Conservation (phyloP, 495 filamentous ascomycete species). For the Cryomyces minteri region DNA sequence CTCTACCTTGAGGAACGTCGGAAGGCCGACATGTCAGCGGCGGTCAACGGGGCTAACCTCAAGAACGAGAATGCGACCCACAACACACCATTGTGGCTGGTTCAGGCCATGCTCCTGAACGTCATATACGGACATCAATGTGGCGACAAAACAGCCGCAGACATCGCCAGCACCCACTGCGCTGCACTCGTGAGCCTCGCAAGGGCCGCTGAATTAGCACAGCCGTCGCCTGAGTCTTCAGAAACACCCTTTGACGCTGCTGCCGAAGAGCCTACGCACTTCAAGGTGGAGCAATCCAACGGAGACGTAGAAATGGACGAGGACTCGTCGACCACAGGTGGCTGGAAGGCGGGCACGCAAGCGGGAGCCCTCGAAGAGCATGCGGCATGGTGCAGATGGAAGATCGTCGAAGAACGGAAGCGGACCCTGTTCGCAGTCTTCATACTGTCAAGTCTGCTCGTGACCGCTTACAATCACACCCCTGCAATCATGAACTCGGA, state of each 20-base stretch:
- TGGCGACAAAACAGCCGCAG: slow-evolving; percentile 74
- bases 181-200: slow-evolving; percentile 82
- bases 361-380: slow-evolving; percentile 35
- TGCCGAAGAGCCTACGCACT: neutral
- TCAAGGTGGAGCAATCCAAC: neutral
- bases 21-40: slow-evolving; percentile 72
- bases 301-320: slow-evolving; percentile 7
- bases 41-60: slow-evolving; percentile 39
- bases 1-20: slow-evolving; percentile 84
- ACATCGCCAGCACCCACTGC: slow-evolving; percentile 84
- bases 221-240: slow-evolving; percentile 19
- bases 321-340: neutral
- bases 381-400: slow-evolving; percentile 79
- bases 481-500: slow-evolving; percentile 90
- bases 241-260: neutral
- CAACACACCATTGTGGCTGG: slow-evolving; percentile 81
- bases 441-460: slow-evolving; percentile 73
- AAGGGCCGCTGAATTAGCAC: slow-evolving; percentile 60
- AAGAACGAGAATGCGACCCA: slow-evolving; percentile 50
- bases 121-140: slow-evolving; percentile 93
- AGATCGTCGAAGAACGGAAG: slow-evolving; percentile 76
- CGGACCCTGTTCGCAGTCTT: slow-evolving; percentile 87
- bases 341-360: neutral
- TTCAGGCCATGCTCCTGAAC: slow-evolving; percentile 97
- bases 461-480: slow-evolving; percentile 81